These are phyloP conservation scores for Aspergillus felis DNA, from an alignment of 2,329 filamentous ascomycete species.

Conservation along the genomic window DNA sequence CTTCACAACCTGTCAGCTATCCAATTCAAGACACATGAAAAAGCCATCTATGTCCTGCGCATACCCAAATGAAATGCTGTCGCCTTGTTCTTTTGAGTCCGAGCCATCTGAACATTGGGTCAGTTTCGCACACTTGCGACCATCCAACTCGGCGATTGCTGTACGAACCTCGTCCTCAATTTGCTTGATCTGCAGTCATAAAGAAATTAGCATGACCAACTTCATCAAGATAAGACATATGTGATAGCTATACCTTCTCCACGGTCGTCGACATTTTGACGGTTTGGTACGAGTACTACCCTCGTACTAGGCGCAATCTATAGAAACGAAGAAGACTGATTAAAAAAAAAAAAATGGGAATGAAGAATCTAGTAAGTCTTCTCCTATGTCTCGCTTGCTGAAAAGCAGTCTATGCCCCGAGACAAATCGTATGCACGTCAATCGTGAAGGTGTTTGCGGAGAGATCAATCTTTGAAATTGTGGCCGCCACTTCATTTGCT, in stretches of 20 bases:
- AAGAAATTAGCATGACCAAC: slow-evolving; percentile 26
- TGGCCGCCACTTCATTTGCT: slow-evolving; percentile 29
- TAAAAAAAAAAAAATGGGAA: background rate
- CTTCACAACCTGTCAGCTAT: slow-evolving; percentile 34
- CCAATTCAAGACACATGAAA: background rate
- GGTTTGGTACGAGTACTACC: slow-evolving; percentile 18
- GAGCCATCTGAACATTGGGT: slow-evolving; percentile 67
- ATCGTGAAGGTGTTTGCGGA: slow-evolving; percentile 8
- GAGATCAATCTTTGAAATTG: slow-evolving; percentile 25
- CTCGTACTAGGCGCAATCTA: slow-evolving; percentile 13
- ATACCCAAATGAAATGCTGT: slow-evolving; percentile 84
- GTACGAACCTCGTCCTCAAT: slow-evolving; percentile 83
- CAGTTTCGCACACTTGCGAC: slow-evolving; percentile 5
- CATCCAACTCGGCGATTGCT: slow-evolving; percentile 1
- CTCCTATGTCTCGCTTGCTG: background rate
- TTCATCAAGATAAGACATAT: background rate
- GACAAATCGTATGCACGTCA: slow-evolving; percentile 6
- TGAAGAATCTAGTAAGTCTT: background rate
- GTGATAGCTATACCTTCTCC: slow-evolving; percentile 68
- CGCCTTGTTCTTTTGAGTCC: slow-evolving; percentile 95
- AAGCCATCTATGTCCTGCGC: slow-evolving; percentile 5
- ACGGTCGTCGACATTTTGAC: slow-evolving; percentile 90
- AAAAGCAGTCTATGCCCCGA: slow-evolving; percentile 1
- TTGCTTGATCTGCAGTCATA: slow-evolving; percentile 73
- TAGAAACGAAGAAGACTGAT: slow-evolving; percentile 4